These are phyloP conservation scores for Gracilaria gracilis DNA, from an alignment of 23 red algal genomes.

Conservation along the genomic window DNA sequence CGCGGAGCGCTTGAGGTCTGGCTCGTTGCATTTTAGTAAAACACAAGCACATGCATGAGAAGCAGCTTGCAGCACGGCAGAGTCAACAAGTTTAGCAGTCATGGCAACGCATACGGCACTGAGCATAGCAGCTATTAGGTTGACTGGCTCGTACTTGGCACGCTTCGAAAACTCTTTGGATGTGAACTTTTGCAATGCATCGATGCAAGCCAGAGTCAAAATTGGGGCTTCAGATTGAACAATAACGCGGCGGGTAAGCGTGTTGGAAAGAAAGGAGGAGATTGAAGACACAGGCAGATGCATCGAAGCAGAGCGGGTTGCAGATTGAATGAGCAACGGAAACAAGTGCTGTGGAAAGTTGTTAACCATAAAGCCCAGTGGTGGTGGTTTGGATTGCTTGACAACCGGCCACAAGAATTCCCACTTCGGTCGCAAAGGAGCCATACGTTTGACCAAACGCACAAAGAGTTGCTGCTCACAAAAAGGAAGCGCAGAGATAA, in stretches of 20 bases:
- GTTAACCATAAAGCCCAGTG: slow-evolving; percentile 28
- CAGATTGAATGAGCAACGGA: background rate
- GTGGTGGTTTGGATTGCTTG: slow-evolving; percentile 23
- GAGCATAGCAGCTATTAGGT: slow-evolving; percentile 18
- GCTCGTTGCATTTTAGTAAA: background rate
- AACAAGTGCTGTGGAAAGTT: slow-evolving; percentile 5
- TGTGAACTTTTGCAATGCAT: background rate
- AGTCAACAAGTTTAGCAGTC: background rate
- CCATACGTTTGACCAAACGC: background rate
- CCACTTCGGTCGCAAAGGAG: slow-evolving; percentile 9
- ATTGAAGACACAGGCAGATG: background rate
- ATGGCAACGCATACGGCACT: slow-evolving; percentile 2
- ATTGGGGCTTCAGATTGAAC: background rate
- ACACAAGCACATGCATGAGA: slow-evolving; percentile 13
- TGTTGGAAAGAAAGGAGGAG: slow-evolving; percentile 19
- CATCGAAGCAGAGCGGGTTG: background rate
- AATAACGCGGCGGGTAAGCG: background rate
- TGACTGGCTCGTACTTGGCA: background rate
- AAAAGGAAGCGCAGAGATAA: slow-evolving; percentile 47
- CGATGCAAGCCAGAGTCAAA: background rate
- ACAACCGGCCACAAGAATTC: slow-evolving; percentile 22
- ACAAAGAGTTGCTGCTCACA: slow-evolving; percentile 20
- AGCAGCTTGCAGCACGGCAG: slow-evolving; percentile 13
- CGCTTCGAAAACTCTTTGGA: background rate
- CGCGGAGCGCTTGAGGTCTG: background rate